phyloP scores from a whole-genome alignment of 169 alveolate species.

The Plasmodium yoelii region DNA sequence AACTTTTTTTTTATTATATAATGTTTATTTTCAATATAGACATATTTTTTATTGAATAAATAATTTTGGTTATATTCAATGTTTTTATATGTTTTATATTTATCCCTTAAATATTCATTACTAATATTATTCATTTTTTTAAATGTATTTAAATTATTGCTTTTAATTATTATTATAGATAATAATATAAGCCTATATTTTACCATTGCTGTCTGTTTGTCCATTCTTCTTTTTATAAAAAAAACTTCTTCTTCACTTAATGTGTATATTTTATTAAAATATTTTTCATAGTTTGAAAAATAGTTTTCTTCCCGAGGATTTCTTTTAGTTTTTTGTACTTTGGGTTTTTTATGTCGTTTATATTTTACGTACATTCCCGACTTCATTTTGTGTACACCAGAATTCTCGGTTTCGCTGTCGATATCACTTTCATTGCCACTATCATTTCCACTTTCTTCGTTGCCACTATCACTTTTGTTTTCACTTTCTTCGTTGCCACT shows the following conservation, averaged over 20 bases:
- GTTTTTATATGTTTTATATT: slow-evolving; percentile 29
- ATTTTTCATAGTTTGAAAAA: slow-evolving; percentile 39
- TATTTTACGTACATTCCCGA: not conserved
- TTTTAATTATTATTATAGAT: slow-evolving; percentile 54
- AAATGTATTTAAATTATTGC: slow-evolving; percentile 37
- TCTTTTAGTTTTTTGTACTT: not conserved
- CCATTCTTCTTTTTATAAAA: slow-evolving; percentile 33
- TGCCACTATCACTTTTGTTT: too few relatives aligned
- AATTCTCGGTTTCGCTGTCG: too few relatives aligned
- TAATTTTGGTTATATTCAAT: slow-evolving; percentile 47
- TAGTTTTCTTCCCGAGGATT: not conserved
- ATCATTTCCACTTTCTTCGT: not conserved
- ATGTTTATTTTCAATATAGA: slow-evolving; percentile 50
- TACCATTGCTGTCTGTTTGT: slow-evolving; percentile 12
- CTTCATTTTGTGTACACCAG: too few relatives aligned
- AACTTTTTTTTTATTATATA: slow-evolving; percentile 47
- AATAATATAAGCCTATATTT: slow-evolving; percentile 54
- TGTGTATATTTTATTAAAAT: slow-evolving; percentile 56
- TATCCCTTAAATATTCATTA: slow-evolving; percentile 9
- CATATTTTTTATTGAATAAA: slow-evolving; percentile 26
- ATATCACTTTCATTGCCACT: not conserved
- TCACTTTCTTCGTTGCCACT: too few relatives aligned
- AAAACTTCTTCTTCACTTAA: slow-evolving; percentile 56
- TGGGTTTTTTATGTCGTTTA: too few relatives aligned
- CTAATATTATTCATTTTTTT: slow-evolving; percentile 29